Base-by-base conservation (phyloP, 768 basidiomycete species). In the Tremella fuciformis region DNA sequence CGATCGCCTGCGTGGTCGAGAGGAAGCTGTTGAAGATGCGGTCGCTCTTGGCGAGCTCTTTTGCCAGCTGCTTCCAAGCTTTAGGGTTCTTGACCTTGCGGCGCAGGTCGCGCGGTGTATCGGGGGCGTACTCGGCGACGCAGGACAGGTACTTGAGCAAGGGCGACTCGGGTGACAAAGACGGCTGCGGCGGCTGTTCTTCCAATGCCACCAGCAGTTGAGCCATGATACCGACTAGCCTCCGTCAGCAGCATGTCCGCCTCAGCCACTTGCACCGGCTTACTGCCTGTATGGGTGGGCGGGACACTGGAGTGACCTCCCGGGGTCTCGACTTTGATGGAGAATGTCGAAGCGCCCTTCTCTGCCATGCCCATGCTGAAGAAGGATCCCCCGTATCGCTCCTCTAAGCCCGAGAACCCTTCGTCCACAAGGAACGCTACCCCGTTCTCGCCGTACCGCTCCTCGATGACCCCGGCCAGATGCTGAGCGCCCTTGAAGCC, bases 241-340 rank as follows among this genome's bases (percentile, higher is more conserved):
- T 34, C 29, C 29, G 29, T 34, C 29, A 34, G 29, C 29, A 6
- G 11, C 29, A n/a, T n/a, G n/a, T n/a, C n/a, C n/a, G n/a, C n/a
- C n/a, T n/a, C n/a, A n/a, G n/a, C n/a, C n/a, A n/a, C n/a, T 16
- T 16, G 55, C 9, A 8, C 16, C 25, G 13, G 64, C 74, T 63
- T 44, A 76, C 74, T 70, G 84, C 87, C 74, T 1, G 91, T 94
- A 64, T 96, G 90, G 1, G 77, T 67, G 15, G 88, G 88, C 22
- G 91, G 91, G 16, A 91, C 78, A 62, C 86, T 88, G 0, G 89
- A 91, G 75, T 93, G 92, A 0, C 91, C 91, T 2, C 91, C 91
- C 0, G 85, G 80, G 0, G 68, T 75, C 46, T 68, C 64, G 9
- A 73, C 64, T 26, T 55, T 67, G 50, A 77, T 49, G 18, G 60